Evolutionary conservation across 1,284 basidiomycete genomes (phyloP).

Genomic region (Cryptococcus sp.): DNA sequence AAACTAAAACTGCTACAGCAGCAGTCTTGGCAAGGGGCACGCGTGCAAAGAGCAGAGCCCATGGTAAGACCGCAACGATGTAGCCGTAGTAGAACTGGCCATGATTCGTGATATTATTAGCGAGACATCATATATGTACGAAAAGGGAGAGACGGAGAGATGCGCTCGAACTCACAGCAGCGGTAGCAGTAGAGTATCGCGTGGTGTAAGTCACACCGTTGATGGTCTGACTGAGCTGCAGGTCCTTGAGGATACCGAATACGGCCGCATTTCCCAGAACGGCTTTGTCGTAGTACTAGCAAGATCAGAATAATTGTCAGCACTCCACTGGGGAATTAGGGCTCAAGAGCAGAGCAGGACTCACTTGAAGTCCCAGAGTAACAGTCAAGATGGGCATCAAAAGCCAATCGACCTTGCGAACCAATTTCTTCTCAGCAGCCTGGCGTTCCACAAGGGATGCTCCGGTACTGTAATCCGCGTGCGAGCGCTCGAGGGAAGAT

Average conservation of each 20-base stretch:
- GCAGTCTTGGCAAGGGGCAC: slow-evolving; percentile 52
- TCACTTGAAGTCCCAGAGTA: slow-evolving; percentile 54
- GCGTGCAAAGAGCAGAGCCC: slow-evolving; percentile 54
- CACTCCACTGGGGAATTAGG: slow-evolving; percentile 1
- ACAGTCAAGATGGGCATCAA: slow-evolving; percentile 55
- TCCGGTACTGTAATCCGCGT: too few species aligned
- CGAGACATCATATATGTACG: background rate
- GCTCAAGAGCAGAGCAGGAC: background rate
- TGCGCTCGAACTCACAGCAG: slow-evolving; percentile 27
- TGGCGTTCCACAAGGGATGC: background rate
- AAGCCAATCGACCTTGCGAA: slow-evolving; percentile 36
- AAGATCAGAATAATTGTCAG: background rate
- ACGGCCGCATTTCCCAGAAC: slow-evolving; percentile 57
- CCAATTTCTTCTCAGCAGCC: slow-evolving; percentile 25
- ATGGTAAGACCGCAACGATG: slow-evolving; percentile 54
- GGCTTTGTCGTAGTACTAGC: slow-evolving; percentile 56
- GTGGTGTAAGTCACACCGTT: slow-evolving; percentile 48
- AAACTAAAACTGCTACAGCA: slow-evolving; percentile 47
- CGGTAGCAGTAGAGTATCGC: slow-evolving; percentile 49
- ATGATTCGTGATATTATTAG: background rate
- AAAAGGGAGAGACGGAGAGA: too few species aligned
- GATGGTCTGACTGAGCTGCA: slow-evolving; percentile 44
- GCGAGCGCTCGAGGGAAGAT: too few species aligned
- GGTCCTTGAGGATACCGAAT: slow-evolving; percentile 57
- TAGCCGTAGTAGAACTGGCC: slow-evolving; percentile 57